phyloP scores from a whole-genome alignment of 2,329 filamentous ascomycete genomes.

The Bimuria novae-zelandiae region DNA sequence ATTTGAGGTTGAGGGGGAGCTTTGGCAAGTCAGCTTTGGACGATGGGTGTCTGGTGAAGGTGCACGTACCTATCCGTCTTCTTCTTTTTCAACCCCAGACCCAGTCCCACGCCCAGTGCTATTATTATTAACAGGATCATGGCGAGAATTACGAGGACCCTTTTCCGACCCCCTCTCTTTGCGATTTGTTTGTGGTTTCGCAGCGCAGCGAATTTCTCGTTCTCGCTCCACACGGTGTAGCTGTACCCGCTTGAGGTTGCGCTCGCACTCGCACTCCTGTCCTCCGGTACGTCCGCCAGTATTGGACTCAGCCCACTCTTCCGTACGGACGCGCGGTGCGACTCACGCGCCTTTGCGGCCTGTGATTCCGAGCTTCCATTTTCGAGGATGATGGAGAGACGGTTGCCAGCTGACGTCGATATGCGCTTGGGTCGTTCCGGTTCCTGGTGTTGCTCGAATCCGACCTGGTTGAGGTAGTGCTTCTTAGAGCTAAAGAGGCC shows the following conservation, averaged over 20 bases:
- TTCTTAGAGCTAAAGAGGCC: constrained; percentile 28
- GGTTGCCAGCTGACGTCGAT: constrained; percentile 48
- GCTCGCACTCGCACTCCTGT: constrained; percentile 31
- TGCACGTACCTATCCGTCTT: constrained; percentile 27
- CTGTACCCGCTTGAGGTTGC: constrained; percentile 36
- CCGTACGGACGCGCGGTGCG: constrained; percentile 23
- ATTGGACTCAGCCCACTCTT: constrained; percentile 29
- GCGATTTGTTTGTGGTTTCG: constrained; percentile 30
- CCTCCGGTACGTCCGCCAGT: constrained; percentile 38
- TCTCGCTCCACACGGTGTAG: constrained; percentile 45
- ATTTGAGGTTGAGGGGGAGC: neutral
- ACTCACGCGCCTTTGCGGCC: constrained; percentile 17
- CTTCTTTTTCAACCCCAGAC: constrained; percentile 48
- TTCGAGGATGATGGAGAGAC: constrained; percentile 49
- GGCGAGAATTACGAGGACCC: constrained; percentile 41
- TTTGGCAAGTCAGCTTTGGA: neutral
- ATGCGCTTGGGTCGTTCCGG: constrained; percentile 44
- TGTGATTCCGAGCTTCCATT: constrained; percentile 25
- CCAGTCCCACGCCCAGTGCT: constrained; percentile 46
- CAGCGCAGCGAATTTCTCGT: constrained; percentile 38
- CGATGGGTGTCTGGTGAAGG: neutral
- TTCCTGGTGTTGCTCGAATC: constrained; percentile 32
- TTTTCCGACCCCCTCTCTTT: constrained; percentile 47
- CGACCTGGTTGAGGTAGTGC: constrained; percentile 29
- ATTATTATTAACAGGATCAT: constrained; percentile 42